Evolutionary conservation across 2,329 filamentous ascomycete species (phyloP).

Genomic region (Phialocephala subalpina): DNA sequence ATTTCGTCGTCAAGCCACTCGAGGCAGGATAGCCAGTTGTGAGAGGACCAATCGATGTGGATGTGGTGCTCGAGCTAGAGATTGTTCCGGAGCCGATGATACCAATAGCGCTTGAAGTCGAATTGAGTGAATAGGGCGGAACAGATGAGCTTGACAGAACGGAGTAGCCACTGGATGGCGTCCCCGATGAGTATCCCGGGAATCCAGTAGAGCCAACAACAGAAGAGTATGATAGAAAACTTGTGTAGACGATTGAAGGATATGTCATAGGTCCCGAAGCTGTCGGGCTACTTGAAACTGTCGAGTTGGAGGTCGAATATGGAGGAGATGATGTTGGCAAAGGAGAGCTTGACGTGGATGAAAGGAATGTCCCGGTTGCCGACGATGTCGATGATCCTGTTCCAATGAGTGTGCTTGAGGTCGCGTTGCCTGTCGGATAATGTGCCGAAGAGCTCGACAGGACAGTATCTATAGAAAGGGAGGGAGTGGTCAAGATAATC

Average conservation of each 20-base stretch:
- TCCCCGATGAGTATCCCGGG: constrained; percentile 7
- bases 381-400: constrained; percentile 13
- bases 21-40: not conserved
- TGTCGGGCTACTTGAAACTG: not conserved
- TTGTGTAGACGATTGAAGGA: not conserved
- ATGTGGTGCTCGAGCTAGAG: not conserved
- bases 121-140: not conserved
- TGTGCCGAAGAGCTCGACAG: not conserved
- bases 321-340: not conserved
- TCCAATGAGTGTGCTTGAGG: not conserved
- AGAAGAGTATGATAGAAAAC: not conserved
- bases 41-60: not conserved
- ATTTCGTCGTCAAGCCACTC: not conserved
- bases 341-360: not conserved
- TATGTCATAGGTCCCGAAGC: not conserved
- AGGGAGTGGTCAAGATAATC: not conserved
- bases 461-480: not conserved
- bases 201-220: not conserved
- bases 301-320: not conserved
- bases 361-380: constrained; percentile 6
- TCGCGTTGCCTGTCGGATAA: not conserved
- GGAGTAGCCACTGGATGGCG: not conserved
- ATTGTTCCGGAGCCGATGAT: not conserved
- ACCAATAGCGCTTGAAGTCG: constrained; percentile 15
- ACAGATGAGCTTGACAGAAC: not conserved